Conservation (phyloP, 1,284 basidiomycete genomes). For the Leucoagaricus sp. region DNA sequence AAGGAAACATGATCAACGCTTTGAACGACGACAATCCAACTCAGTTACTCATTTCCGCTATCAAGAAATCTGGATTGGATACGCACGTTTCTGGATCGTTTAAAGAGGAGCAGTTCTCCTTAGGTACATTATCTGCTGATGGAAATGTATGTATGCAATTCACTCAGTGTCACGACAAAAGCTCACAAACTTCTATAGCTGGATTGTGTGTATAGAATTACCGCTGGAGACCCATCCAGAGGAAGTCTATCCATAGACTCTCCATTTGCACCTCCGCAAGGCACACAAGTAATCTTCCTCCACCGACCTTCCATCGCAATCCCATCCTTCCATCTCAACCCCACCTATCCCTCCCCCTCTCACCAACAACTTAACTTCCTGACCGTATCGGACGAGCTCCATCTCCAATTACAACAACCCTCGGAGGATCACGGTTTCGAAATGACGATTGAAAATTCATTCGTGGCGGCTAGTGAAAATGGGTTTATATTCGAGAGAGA, state of each 20-base stretch:
- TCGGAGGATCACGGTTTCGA: conserved; percentile 1
- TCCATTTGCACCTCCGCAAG: conserved; percentile 55
- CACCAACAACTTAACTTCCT: conserved; percentile 15
- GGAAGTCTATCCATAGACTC: conserved; percentile 75
- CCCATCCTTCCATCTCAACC: background rate
- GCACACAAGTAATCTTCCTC: conserved; percentile 51
- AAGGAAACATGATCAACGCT: conserved; percentile 78
- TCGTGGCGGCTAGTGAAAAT: conserved; percentile 61
- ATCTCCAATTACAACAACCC: background rate
- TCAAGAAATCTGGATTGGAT: conserved; percentile 43
- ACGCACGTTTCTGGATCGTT: conserved; percentile 29
- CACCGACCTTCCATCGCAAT: background rate
- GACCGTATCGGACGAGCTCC: conserved; percentile 11
- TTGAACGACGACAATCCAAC: conserved; percentile 72
- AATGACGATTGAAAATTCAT: conserved; percentile 36
- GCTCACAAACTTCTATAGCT: conserved; percentile 30
- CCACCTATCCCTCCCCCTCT: no score
- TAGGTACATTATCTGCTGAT: conserved; percentile 45
- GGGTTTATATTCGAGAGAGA: conserved; percentile 40
- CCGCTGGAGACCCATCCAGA: conserved; percentile 75
- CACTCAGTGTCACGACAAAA: background rate
- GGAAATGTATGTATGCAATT: conserved; percentile 25
- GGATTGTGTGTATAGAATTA: conserved; percentile 56
- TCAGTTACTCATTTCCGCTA: conserved; percentile 62
- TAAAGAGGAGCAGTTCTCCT: conserved; percentile 74